phyloP scores from a whole-genome alignment of 805 yeast species.

The Cyberlindnera galapagoensis region DNA sequence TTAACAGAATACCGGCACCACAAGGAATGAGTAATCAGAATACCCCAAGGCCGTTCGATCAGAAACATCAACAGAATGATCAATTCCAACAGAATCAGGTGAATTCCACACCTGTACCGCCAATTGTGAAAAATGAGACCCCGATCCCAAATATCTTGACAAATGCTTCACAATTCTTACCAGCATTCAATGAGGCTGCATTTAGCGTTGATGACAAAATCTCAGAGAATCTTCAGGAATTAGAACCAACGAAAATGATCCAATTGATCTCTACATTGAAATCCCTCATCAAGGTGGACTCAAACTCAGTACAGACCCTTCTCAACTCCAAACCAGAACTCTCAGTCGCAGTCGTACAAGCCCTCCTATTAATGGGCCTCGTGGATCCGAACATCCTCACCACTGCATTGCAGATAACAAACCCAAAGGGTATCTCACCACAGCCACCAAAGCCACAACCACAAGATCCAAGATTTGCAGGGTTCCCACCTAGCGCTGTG shows the following conservation, averaged over 20 bases:
- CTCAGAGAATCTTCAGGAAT: slow-evolving; percentile 51
- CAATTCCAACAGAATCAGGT: slow-evolving; percentile 9
- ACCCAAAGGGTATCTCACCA: slow-evolving; percentile 10
- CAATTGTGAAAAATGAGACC: slow-evolving; percentile 12
- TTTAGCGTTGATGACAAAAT: slow-evolving; percentile 51
- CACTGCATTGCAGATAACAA: slow-evolving; percentile 34
- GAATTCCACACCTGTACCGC: slow-evolving; percentile 4
- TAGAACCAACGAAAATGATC: slow-evolving; percentile 66
- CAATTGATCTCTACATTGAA: slow-evolving; percentile 65
- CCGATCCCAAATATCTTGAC: slow-evolving; percentile 42
- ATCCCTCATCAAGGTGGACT: slow-evolving; percentile 27
- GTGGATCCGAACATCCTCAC: slow-evolving; percentile 64
- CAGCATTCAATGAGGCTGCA: slow-evolving; percentile 38
- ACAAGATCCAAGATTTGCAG: slow-evolving; percentile 41
- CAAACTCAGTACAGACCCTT: slow-evolving; percentile 45
- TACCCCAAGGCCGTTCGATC: slow-evolving; percentile 3
- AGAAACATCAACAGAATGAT: slow-evolving; percentile 2
- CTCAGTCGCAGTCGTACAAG: slow-evolving; percentile 67
- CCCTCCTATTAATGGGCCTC: slow-evolving; percentile 69
- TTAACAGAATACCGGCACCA: slow-evolving; percentile 1
- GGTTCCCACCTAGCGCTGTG: slow-evolving; percentile 41
- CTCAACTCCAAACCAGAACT: slow-evolving; percentile 48
- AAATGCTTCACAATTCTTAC: slow-evolving; percentile 51
- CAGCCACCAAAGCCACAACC: slow-evolving; percentile 15
- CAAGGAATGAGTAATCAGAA: no score